These are phyloP conservation scores for Nitzschia palea DNA, from an alignment of 108 stramenopile genomes.

Conservation along the genomic window DNA sequence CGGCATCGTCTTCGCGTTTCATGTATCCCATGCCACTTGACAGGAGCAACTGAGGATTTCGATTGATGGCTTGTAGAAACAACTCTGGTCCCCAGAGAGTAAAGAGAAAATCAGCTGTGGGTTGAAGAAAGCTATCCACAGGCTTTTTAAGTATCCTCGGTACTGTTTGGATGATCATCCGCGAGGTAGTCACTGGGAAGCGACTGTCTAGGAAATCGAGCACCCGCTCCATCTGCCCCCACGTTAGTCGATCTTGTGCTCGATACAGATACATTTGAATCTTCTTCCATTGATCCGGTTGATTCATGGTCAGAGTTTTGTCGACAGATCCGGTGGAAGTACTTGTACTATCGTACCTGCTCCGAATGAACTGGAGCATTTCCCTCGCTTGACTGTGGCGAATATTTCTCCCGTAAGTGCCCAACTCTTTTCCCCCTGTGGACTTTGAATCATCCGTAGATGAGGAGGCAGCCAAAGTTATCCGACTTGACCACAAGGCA, in stretches of 20 bases:
- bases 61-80: slow-evolving; percentile 57
- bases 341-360: background rate
- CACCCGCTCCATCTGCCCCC: slow-evolving; percentile 45
- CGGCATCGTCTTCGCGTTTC: background rate
- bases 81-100: slow-evolving; percentile 61
- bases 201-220: slow-evolving; percentile 52
- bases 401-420: background rate
- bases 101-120: slow-evolving; percentile 71
- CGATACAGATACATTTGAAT: slow-evolving; percentile 65
- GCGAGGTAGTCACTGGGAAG: slow-evolving; percentile 32
- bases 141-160: slow-evolving; percentile 74
- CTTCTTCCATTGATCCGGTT: too few relatives aligned
- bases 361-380: background rate
- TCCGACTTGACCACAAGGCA: too few relatives aligned
- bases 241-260: slow-evolving; percentile 34
- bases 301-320: slow-evolving; percentile 6
- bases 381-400: background rate
- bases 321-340: background rate
- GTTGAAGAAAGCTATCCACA: slow-evolving; percentile 51
- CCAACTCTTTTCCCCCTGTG: background rate
- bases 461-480: background rate
- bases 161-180: slow-evolving; percentile 51
- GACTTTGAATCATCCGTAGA: background rate
- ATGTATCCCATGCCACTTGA: slow-evolving; percentile 40
- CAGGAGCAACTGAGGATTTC: slow-evolving; percentile 72